These are phyloP conservation scores for Aspergillus vadensis DNA, from an alignment of 2,329 filamentous ascomycete genomes.

Conservation along the genomic window DNA sequence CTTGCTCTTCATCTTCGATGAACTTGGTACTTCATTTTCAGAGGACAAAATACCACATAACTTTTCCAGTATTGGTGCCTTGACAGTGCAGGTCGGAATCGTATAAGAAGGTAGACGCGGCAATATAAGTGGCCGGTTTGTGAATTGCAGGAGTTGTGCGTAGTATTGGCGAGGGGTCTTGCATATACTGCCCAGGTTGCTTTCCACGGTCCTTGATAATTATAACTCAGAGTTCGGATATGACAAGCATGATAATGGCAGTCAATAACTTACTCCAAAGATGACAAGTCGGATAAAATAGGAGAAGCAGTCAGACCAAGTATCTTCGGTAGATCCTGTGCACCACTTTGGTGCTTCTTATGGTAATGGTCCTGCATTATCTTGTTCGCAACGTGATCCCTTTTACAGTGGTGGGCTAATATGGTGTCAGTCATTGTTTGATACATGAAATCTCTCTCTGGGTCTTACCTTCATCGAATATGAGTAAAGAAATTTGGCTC, in stretches of 20 bases:
- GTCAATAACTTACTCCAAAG: slow-evolving; percentile 3
- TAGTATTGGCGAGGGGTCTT: slow-evolving; percentile 6
- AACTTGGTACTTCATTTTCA: not conserved
- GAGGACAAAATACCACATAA: not conserved
- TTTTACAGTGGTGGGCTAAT: slow-evolving; percentile 10
- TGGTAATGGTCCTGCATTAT: slow-evolving; percentile 12
- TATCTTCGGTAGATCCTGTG: not conserved
- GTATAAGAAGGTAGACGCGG: not conserved
- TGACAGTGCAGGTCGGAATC: not conserved
- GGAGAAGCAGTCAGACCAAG: slow-evolving; percentile 12
- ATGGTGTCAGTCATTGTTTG: not conserved
- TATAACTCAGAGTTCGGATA: not conserved
- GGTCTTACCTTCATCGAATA: slow-evolving; percentile 15
- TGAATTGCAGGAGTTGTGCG: not conserved
- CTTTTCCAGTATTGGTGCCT: not conserved
- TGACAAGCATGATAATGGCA: not conserved
- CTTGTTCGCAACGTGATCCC: slow-evolving; percentile 5
- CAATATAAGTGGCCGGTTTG: slow-evolving; percentile 2
- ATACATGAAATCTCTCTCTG: not conserved
- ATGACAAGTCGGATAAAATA: slow-evolving; percentile 2
- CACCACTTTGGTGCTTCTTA: not conserved
- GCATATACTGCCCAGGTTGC: slow-evolving; percentile 3
- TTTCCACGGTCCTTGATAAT: not conserved
- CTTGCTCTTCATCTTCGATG: not conserved
- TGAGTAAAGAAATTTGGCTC: slow-evolving; percentile 1